These are phyloP conservation scores for Codiaeum variegatum DNA, from an alignment of 441 rosid species.

Conservation along the genomic window DNA sequence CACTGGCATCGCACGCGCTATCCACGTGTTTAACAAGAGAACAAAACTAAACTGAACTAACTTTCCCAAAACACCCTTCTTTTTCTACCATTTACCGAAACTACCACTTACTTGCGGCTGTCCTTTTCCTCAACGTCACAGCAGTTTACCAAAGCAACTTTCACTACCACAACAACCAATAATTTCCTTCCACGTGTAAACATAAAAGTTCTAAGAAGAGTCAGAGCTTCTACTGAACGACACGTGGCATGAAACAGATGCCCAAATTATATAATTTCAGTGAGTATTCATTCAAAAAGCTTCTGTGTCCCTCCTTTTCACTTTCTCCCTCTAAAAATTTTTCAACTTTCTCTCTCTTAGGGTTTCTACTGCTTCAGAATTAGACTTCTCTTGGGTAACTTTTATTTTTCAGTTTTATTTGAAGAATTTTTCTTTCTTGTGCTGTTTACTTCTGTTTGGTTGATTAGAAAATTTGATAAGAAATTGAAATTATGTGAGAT, in stretches of 20 bases:
- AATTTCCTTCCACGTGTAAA: slow-evolving; percentile 24
- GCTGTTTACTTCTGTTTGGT: slow-evolving; percentile 14
- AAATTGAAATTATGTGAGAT: neutral
- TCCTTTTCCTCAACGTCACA: slow-evolving; percentile 20
- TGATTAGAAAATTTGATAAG: neutral
- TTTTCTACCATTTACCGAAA: neutral
- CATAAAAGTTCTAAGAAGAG: neutral
- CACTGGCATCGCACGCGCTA: neutral
- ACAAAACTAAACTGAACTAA: neutral
- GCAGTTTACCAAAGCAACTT: slow-evolving; percentile 20
- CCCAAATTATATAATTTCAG: slow-evolving; percentile 14
- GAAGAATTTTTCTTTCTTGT: neutral
- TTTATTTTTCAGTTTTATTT: neutral
- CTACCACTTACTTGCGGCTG: neutral
- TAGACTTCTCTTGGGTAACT: slow-evolving; percentile 24
- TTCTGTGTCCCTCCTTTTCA: slow-evolving; percentile 25
- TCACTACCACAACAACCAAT: slow-evolving; percentile 19
- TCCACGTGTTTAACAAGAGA: slow-evolving; percentile 5
- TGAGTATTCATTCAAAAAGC: slow-evolving; percentile 21
- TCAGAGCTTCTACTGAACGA: slow-evolving; percentile 14
- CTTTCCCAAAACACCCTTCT: neutral
- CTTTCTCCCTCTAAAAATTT: neutral
- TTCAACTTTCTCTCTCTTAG: slow-evolving; percentile 18
- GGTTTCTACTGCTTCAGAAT: slow-evolving; percentile 22
- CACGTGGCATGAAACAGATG: slow-evolving; percentile 28